Conservation (phyloP, 2,329 filamentous ascomycete genomes). For the Colletotrichum sp. region DNA sequence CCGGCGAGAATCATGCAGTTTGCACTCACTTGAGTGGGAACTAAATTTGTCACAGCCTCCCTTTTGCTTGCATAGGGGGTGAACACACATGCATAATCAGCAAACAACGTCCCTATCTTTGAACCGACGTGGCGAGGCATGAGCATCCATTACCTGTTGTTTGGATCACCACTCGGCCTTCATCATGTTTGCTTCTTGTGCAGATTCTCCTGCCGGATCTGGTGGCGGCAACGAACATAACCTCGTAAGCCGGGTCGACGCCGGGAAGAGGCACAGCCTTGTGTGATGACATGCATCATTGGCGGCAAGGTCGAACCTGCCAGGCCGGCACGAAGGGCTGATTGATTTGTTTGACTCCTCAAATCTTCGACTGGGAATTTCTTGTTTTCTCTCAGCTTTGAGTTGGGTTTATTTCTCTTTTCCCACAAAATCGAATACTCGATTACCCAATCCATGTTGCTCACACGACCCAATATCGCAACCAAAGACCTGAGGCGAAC, state of each 20-base stretch:
- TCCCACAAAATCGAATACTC: no score
- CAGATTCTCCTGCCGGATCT: not conserved
- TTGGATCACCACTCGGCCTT: not conserved
- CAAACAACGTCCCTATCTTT: not conserved
- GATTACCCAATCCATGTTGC: no score
- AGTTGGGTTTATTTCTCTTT: not conserved
- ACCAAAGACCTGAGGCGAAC: not conserved
- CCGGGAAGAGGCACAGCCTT: not conserved
- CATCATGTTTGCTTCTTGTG: not conserved
- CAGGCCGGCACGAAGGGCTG: not conserved
- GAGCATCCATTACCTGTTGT: not conserved
- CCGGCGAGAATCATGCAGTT: rapidly evolving
- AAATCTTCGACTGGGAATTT: not conserved
- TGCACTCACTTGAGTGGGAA: not conserved
- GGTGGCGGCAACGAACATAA: not conserved
- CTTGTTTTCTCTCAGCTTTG: not conserved
- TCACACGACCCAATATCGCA: not conserved
- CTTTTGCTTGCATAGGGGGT: not conserved
- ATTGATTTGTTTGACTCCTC: not conserved
- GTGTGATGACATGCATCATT: not conserved
- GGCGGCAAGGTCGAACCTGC: not conserved
- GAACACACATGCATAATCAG: not conserved
- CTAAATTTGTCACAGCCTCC: not conserved
- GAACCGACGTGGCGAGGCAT: not conserved
- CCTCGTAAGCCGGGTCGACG: not conserved